Evolutionary conservation across 495 filamentous ascomycete species (phyloP), one percentile per base, ranked within the genome.

Genomic region (Lasiosphaeria hispida): DNA sequence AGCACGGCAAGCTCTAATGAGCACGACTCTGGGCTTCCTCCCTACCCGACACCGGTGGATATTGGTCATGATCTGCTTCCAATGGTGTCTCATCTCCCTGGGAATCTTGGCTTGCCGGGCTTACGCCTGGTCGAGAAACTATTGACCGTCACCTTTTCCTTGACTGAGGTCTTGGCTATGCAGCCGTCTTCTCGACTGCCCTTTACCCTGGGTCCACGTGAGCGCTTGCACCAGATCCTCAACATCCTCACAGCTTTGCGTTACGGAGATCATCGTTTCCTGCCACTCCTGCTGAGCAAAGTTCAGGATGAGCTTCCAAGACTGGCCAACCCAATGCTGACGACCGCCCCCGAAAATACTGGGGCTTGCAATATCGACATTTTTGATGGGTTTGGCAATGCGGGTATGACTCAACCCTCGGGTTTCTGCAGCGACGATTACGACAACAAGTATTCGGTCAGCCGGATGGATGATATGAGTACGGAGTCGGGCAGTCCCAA

Each of bases 61-160:
- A 80, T 91, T 58, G 83, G 88, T 7, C 77, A 86, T 36, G 87
- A 90, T 67, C 62, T 90, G 59, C 66, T 89, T 53, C 73, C 81
- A 56, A 77, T 91, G 78, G 83, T 85, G 40, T 77, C 80, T 45
- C 83, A 87, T 50, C 82, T 89, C 63, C 83, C 87, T 1, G 86
- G 91, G 77, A 88, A 91, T 65, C 81, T 89, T 3, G 69, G 67
- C 34, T 39, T 71, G 8, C 61, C 87, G 81, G 42, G 84, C 8
- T 53, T 91, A 45, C 85, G 85, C 23, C 69, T 91, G 61, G 87
- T 91, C 43, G 88, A 91, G 58, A 92, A 92, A 66, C 75, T 94
- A 40, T 85, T 91, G 58, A 86, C 88, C 63, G 78, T 92, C 41
- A 83, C 89, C 6, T 88, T 83, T 64, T 83, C 87, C 14, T 76